These are phyloP conservation scores for Penstemon newberryi DNA, from an alignment of 257 asterid genomes.

Conservation along the genomic window DNA sequence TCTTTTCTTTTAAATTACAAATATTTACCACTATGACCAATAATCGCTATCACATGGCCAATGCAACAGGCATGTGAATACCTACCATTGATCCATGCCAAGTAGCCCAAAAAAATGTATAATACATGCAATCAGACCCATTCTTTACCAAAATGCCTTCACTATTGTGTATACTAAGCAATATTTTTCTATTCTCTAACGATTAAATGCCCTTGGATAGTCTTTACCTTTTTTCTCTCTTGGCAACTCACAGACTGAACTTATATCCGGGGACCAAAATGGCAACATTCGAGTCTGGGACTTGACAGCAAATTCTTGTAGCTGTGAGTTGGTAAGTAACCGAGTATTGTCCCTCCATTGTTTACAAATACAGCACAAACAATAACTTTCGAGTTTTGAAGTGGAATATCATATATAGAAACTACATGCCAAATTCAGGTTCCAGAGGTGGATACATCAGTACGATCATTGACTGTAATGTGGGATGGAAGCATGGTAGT, in stretches of 20 bases:
- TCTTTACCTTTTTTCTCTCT: constrained; percentile 13
- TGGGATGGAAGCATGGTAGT: constrained; percentile 99
- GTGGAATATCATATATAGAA: background rate
- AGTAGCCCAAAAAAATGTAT: too few species aligned
- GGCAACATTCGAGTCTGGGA: constrained; percentile 99
- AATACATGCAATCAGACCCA: background rate
- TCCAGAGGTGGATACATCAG: constrained; percentile 97
- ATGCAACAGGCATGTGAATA: too few species aligned
- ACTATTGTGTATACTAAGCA: background rate
- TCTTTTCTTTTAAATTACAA: too few species aligned
- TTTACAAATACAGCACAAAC: background rate
- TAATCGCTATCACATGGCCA: too few species aligned
- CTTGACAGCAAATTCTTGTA: constrained; percentile 95
- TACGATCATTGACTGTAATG: constrained; percentile 89
- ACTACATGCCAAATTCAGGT: constrained; percentile 47
- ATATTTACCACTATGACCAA: too few species aligned
- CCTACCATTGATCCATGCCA: too few species aligned
- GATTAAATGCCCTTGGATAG: constrained; percentile 11
- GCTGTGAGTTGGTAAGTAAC: constrained; percentile 85
- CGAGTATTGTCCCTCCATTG: background rate
- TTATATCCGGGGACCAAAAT: constrained; percentile 98
- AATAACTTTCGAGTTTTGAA: background rate
- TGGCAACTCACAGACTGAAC: constrained; percentile 65
- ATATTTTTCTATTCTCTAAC: background rate
- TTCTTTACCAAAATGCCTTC: background rate